Conservation (phyloP, 1,284 basidiomycete genomes). For the Mrakiaceae sp. region DNA sequence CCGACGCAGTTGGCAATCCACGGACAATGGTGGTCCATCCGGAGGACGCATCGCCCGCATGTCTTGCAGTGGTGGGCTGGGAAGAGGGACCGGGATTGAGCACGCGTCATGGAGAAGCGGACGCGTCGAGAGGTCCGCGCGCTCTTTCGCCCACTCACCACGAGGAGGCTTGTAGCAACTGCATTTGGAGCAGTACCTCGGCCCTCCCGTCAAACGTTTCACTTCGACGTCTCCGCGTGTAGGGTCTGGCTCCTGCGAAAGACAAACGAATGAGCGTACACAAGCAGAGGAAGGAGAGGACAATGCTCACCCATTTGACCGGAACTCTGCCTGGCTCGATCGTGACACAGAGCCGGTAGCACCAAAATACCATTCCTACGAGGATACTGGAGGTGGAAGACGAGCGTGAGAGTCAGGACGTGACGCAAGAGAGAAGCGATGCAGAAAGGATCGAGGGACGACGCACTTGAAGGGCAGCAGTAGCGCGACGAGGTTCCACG, state of each 20-base stretch:
- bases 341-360: slow-evolving; percentile 67
- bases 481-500: slow-evolving; percentile 57
- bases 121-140: slow-evolving; percentile 38
- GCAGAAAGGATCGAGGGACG: not conserved
- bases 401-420: not conserved
- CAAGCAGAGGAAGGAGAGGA: slow-evolving; percentile 1
- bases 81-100: not conserved
- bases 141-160: slow-evolving; percentile 19
- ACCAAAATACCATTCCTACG: slow-evolving; percentile 68
- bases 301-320: slow-evolving; percentile 51
- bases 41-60: slow-evolving; percentile 53
- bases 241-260: slow-evolving; percentile 58
- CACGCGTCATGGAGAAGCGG: slow-evolving; percentile 52
- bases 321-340: slow-evolving; percentile 81
- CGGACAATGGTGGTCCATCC: slow-evolving; percentile 67
- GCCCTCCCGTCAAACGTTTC: slow-evolving; percentile 65
- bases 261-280: not conserved
- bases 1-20: slow-evolving; percentile 52
- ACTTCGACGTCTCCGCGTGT: slow-evolving; percentile 66
- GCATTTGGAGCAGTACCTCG: slow-evolving; percentile 70
- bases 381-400: slow-evolving; percentile 45
- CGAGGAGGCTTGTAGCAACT: slow-evolving; percentile 40
- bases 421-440: not conserved
- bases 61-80: slow-evolving; percentile 74
- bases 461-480: slow-evolving; percentile 82